These are phyloP conservation scores for Exophiala bonariae DNA, from an alignment of 2,329 filamentous ascomycete genomes.

Conservation along the genomic window DNA sequence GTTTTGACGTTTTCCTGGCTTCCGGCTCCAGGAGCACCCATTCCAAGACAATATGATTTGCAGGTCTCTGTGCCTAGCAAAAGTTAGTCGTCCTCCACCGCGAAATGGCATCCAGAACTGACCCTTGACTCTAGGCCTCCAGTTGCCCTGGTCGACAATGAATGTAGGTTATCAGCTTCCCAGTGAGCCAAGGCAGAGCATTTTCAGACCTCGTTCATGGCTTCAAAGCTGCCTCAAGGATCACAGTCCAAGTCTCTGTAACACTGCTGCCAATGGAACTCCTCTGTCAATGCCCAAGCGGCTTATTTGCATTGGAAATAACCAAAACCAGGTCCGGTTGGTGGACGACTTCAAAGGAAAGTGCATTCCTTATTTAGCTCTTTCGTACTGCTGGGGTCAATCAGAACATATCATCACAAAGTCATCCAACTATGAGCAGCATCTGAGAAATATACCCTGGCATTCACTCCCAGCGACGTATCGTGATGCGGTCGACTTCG, in stretches of 20 bases:
- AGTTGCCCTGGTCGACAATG: slow-evolving; percentile 8
- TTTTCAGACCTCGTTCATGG: slow-evolving; percentile 6
- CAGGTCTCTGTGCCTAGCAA: slow-evolving; percentile 3
- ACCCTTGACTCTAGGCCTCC: not conserved
- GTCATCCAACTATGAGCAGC: not conserved
- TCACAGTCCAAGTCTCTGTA: not conserved
- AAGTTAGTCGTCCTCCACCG: not conserved
- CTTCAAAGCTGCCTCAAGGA: slow-evolving; percentile 5
- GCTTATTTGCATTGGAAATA: slow-evolving; percentile 3
- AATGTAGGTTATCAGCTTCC: slow-evolving; percentile 6
- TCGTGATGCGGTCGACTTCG: slow-evolving; percentile 30
- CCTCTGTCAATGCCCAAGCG: slow-evolving; percentile 4
- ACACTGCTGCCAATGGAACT: not conserved
- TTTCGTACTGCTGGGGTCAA: slow-evolving; percentile 4
- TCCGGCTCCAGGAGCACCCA: slow-evolving; percentile 2
- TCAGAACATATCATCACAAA: slow-evolving; percentile 1
- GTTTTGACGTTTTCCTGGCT: slow-evolving; percentile 14
- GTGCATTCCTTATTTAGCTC: slow-evolving; percentile 10
- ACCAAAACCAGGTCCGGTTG: slow-evolving; percentile 2
- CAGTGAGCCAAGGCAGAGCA: slow-evolving; percentile 5
- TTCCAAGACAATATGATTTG: slow-evolving; percentile 11
- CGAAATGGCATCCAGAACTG: not conserved
- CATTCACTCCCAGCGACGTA: slow-evolving; percentile 19
- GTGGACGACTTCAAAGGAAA: slow-evolving; percentile 2
- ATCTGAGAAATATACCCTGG: slow-evolving; percentile 1